A percentile compares a stretch with the other conserved stretches of the same genome.
Conservation (phyloP, 371 early-diverging fungal species). For the Mucor piriformis region DNA sequence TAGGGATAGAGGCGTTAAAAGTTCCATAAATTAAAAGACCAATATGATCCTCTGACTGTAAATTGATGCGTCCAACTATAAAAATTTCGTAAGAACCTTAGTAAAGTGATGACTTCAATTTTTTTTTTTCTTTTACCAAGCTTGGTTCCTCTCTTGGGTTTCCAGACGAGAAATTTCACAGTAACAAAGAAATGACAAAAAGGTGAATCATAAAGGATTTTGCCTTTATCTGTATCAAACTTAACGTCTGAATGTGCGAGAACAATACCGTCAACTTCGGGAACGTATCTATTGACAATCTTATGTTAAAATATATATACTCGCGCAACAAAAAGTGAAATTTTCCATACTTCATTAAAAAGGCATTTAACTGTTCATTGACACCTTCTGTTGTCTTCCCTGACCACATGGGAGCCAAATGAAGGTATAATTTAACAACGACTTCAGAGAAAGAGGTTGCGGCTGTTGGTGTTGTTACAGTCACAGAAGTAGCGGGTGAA, state of each 20-base stretch:
- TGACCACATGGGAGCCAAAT: conserved; percentile 77
- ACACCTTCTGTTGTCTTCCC: conserved; percentile 73
- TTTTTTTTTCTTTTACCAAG: conserved; percentile 52
- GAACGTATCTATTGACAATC: conserved; percentile 66
- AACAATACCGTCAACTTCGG: conserved; percentile 88
- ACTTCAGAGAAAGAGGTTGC: conserved; percentile 61
- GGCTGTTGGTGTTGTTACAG: conserved; percentile 7
- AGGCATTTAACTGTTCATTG: conserved; percentile 78
- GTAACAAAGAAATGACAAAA: conserved; percentile 78
- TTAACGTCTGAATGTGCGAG: conserved; percentile 77
- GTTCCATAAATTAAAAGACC: conserved; percentile 90
- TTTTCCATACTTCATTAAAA: conserved; percentile 82
- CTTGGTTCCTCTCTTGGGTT: conserved; percentile 71
- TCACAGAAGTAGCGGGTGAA: conserved; percentile 16
- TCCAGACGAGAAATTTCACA: conserved; percentile 79
- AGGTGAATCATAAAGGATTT: conserved; percentile 85
- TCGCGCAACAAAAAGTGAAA: neutral
- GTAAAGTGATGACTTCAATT: neutral
- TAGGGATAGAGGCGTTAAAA: conserved; percentile 94
- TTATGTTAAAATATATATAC: neutral
- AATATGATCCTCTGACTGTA: conserved; percentile 94
- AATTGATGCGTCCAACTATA: conserved; percentile 84
- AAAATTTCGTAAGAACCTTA: neutral
- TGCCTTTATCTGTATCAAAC: conserved; percentile 60
- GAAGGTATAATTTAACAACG: conserved; percentile 65